Percentiles rank a stretch among this genome's conserved stretches.
Evolutionary conservation across 2,329 filamentous ascomycete species (phyloP).

Genomic region (Calonectria honghensis): DNA sequence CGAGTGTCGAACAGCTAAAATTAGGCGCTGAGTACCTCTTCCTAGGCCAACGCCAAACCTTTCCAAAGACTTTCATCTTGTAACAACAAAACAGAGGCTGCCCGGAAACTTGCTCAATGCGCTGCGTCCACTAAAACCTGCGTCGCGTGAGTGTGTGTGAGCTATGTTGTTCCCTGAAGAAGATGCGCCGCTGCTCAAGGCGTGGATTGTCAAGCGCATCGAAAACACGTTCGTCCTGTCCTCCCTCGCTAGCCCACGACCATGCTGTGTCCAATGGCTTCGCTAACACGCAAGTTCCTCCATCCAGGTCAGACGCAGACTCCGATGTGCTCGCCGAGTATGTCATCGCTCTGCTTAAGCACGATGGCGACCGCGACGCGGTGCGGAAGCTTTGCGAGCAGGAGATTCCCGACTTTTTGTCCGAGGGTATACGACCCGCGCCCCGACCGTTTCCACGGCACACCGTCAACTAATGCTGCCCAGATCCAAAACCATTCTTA

Average conservation of each 20-base stretch:
- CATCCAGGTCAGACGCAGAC: slow-evolving; percentile 83
- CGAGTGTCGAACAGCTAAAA: slow-evolving; percentile 42
- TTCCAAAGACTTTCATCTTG: slow-evolving; percentile 32
- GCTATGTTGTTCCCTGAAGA: slow-evolving; percentile 78
- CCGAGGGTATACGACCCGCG: slow-evolving; percentile 69
- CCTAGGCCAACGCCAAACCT: slow-evolving; percentile 9
- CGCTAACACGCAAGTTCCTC: slow-evolving; percentile 36
- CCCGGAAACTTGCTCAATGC: slow-evolving; percentile 23
- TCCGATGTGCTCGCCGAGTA: slow-evolving; percentile 89
- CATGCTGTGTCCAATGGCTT: slow-evolving; percentile 26
- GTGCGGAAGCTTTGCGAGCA: slow-evolving; percentile 81
- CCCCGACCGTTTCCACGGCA: not conserved
- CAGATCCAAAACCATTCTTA: slow-evolving; percentile 73
- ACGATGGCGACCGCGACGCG: slow-evolving; percentile 79
- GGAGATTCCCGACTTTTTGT: slow-evolving; percentile 85
- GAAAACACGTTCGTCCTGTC: slow-evolving; percentile 79
- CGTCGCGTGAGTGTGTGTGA: slow-evolving; percentile 26
- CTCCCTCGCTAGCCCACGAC: slow-evolving; percentile 37
- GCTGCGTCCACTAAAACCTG: slow-evolving; percentile 21
- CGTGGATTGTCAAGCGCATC: slow-evolving; percentile 85
- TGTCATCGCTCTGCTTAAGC: slow-evolving; percentile 84
- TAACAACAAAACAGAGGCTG: not conserved
- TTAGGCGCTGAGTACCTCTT: slow-evolving; percentile 43
- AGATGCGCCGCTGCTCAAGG: slow-evolving; percentile 79
- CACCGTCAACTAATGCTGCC: slow-evolving; percentile 40